Evolutionary conservation across 805 yeast genomes (phyloP), one percentile per base, ranked within the genome.

Genomic region (Yamadazyma endophytica): DNA sequence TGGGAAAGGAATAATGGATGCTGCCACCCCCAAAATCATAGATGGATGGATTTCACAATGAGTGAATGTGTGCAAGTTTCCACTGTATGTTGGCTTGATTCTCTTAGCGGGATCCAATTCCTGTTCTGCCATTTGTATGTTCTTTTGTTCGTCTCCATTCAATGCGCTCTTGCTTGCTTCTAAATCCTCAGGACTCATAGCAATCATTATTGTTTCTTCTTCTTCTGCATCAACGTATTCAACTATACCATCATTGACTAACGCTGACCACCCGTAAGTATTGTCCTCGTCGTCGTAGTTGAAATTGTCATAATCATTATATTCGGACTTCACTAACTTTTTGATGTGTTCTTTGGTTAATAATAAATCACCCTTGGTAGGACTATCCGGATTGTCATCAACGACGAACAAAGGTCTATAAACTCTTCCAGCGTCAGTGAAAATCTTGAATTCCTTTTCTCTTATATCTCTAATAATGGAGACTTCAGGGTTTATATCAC

Each of bases 1-100:
- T 9, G 99, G 99, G 84, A 92, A 92, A 13, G 99, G 99, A 73
- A 92, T 92, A 56, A 92, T 88, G 17, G 96, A 86, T 4, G 99
- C 99, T 27, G 97, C 96, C 44, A 92, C 96, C 61, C 98, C 98
- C 40, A 92, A 72, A 60, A 92, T 90, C 98, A 92, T 92, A 18
- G 95, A 83, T 13, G 98, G 98, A 64, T 92, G 98, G 54, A 92
- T 89, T 65, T 92, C 98, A 75, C 98, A 92, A 61, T 92, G 98
- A 0, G 98, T 92, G 70, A 86, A 92, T 2, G 97, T 88, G 48
- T 79, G 77, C 15, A 78, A 73, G 30, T 69, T 67, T 3, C 71
- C 52, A 30, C 61, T 58, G 40, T 64, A 70, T 11, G 73, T 64
- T 13, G 86, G 79, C 58, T 82, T 89, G 53, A 92, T 85, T 64